Evolutionary conservation across 176 grass and related monocot species (phyloP).

Genomic region (Oryza punctata): DNA sequence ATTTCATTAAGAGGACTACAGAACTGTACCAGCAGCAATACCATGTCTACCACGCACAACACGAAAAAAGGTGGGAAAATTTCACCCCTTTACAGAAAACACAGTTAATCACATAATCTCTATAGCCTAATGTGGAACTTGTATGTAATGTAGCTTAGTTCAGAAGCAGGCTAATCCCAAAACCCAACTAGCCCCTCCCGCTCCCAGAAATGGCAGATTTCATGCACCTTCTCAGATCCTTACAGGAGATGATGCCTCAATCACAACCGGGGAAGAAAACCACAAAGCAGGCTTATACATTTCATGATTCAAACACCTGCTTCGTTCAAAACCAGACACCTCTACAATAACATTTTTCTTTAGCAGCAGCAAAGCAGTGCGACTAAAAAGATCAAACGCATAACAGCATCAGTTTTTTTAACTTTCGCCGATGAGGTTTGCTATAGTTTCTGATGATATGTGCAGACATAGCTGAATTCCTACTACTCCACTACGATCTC

Average conservation of each 20-base stretch:
- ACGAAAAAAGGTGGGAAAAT: not conserved
- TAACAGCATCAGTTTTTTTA: not conserved
- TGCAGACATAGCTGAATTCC: not conserved
- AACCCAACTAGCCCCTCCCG: not conserved
- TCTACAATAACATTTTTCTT: constrained; percentile 28
- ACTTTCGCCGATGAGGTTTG: constrained; percentile 6
- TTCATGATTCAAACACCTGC: constrained; percentile 6
- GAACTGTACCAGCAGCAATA: not conserved
- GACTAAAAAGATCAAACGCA: constrained; percentile 22
- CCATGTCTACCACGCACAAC: not conserved
- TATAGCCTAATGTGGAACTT: not conserved
- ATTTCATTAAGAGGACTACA: too few relatives aligned
- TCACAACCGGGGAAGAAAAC: not conserved
- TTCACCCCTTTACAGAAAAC: not conserved
- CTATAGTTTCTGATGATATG: not conserved
- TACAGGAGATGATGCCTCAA: constrained; percentile 32
- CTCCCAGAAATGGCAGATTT: not conserved
- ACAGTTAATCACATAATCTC: not conserved
- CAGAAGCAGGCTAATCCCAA: not conserved
- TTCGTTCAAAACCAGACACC: constrained; percentile 15
- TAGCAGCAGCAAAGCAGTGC: not conserved
- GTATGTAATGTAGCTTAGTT: not conserved
- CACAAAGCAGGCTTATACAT: constrained; percentile 6
- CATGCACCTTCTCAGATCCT: constrained; percentile 9
- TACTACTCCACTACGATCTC: constrained; percentile 93